A percentile compares a stretch with the other conserved stretches of the same genome.
phyloP scores from a whole-genome alignment of 2,329 filamentous ascomycete genomes.

The Beauveria sp. region DNA sequence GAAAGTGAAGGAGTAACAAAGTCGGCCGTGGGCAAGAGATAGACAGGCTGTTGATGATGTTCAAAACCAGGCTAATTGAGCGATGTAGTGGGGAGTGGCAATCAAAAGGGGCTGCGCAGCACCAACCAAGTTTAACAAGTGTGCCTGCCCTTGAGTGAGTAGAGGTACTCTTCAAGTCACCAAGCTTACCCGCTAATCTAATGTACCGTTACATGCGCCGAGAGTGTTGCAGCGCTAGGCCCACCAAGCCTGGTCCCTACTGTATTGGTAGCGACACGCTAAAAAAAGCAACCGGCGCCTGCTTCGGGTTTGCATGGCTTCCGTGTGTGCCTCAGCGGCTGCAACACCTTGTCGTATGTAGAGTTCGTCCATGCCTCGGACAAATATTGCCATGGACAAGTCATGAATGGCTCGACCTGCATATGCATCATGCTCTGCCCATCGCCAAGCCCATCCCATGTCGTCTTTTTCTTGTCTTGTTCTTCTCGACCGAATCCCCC shows the following conservation, averaged over 20 bases:
- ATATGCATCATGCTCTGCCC: background rate
- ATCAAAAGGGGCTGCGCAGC: constrained; percentile 12
- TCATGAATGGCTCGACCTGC: background rate
- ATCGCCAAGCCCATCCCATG: background rate
- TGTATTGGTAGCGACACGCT: background rate
- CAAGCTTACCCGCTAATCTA: rapidly evolving
- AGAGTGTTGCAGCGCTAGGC: background rate
- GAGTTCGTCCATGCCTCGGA: background rate
- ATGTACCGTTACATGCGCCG: background rate
- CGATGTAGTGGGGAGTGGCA: constrained; percentile 10
- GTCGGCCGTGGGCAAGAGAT: background rate
- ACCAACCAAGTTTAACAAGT: background rate
- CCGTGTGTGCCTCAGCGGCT: background rate
- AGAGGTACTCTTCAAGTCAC: no score
- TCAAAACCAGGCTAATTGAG: constrained; percentile 6
- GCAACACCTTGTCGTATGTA: background rate
- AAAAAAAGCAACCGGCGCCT: background rate
- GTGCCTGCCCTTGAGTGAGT: no score
- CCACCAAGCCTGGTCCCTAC: background rate
- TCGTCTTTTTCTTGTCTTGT: background rate
- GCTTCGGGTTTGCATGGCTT: background rate
- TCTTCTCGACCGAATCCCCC: background rate
- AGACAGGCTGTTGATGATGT: constrained; percentile 9
- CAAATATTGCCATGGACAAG: background rate
- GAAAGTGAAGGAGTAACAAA: background rate